A percentile compares a stretch with the other conserved stretches of the same genome.
These are phyloP conservation scores for Lactarius indigo DNA, from an alignment of 768 basidiomycete genomes.

Conservation along the genomic window DNA sequence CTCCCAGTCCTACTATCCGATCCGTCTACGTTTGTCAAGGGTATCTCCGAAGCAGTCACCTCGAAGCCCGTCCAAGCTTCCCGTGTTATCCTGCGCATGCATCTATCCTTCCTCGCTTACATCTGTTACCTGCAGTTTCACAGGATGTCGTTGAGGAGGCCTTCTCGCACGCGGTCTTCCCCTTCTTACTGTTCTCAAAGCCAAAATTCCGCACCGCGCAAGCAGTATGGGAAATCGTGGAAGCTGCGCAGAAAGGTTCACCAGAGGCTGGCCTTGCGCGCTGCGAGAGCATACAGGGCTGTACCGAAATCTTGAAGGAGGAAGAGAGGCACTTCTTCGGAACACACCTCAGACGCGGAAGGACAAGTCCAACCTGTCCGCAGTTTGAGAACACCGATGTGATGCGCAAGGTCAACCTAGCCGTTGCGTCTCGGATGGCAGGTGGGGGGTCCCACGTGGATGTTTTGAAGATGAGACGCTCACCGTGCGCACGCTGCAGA, in stretches of 20 bases:
- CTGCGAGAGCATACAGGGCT: conserved; percentile 55
- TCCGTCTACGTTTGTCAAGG: conserved; percentile 43
- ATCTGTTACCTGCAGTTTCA: conserved; percentile 39
- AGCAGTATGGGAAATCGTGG: conserved; percentile 72
- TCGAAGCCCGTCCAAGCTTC: conserved; percentile 28
- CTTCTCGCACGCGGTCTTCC: conserved; percentile 60
- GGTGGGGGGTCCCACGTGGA: conserved; percentile 39
- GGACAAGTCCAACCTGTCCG: conserved; percentile 14
- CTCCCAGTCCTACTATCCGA: conserved; percentile 44
- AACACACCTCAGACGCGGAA: conserved; percentile 32
- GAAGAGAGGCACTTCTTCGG: conserved; percentile 32
- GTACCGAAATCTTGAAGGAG: conserved; percentile 43
- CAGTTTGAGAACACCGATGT: conserved; percentile 36
- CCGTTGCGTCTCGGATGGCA: conserved; percentile 59
- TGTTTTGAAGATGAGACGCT: neutral
- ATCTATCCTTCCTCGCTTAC: conserved; percentile 53
- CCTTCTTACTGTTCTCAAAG: conserved; percentile 72
- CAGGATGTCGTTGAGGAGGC: conserved; percentile 27
- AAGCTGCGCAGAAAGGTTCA: conserved; percentile 30
- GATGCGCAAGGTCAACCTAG: conserved; percentile 51
- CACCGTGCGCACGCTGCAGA: conserved; percentile 38
- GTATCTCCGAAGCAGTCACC: conserved; percentile 38
- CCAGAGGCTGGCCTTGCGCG: conserved; percentile 24
- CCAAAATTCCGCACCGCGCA: conserved; percentile 61
- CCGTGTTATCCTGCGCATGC: conserved; percentile 55